Base-by-base conservation (phyloP, 1,284 basidiomycete species). In the Somion occarium region DNA sequence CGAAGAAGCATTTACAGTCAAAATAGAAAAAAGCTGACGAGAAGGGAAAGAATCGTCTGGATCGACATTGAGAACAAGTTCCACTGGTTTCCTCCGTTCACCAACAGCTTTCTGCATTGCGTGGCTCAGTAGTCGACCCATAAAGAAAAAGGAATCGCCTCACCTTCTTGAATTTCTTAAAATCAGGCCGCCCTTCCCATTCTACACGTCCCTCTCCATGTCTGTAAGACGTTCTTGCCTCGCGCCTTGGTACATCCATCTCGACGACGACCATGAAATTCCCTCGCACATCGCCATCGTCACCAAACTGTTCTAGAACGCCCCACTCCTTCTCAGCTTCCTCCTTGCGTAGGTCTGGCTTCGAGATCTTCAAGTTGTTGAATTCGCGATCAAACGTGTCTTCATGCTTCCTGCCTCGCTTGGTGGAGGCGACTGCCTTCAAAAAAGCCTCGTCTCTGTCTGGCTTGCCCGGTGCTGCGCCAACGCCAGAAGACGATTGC, bases 241-340 rank as follows among this genome's bases (percentile, higher is more conserved):
- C 59, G 53, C 69, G 67, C 55, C 65, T 66, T 59, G 68, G 75
- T 11, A 85, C 68, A 23, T 85, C 82, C 70, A 88, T 70, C 61
- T 92, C 88, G 18, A 91, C 71, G 38, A 93, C 78, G 22, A 88
- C 78, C 83, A 94, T 93, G 55, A 93, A 94, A 61, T 93, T 93
- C 0, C 92, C 92, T 48, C 83, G 69, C 46, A 91, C 53, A 48
- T 76, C 74, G 1, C 65, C 68, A 48, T 88, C 79, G 56, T 88
- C 80, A 18, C 84, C 86, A 64, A 93, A 89, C 48, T 90, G 84
- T 24, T 82, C 82, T 27, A 92, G 64, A 11, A 89, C 66, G 2
- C 73, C 74, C 84, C 84, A 89, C 47, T 79, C 76, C 44, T 79
- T 69, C 55, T 78, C 74, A 41, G 70, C 65, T 45, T 64, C 60